These are phyloP conservation scores for Jackrogersella minutella DNA, from an alignment of 495 filamentous ascomycete species.

Conservation along the genomic window DNA sequence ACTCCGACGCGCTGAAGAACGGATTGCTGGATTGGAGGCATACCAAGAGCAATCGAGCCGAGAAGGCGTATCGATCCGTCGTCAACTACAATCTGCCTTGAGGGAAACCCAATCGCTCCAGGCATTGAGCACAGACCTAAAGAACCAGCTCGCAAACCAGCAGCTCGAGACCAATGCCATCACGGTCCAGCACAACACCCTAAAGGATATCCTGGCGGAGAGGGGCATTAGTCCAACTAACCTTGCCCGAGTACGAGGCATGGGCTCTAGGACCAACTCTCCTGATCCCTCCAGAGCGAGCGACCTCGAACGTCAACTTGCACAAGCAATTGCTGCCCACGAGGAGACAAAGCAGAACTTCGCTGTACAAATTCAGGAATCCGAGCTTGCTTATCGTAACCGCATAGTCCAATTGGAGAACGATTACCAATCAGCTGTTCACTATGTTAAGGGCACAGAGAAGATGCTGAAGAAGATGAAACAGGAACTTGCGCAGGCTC, in stretches of 20 bases:
- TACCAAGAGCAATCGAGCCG: conserved; percentile 97
- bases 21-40: conserved; percentile 93
- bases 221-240: conserved; percentile 77
- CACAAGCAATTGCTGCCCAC: conserved; percentile 77
- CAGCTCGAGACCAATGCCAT: conserved; percentile 90
- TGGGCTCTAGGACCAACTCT: conserved; percentile 72
- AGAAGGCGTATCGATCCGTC: conserved; percentile 85
- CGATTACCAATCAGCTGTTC: conserved; percentile 99
- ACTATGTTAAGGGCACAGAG: conserved; percentile 98
- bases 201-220: conserved; percentile 91
- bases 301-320: conserved; percentile 91
- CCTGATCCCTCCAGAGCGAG: conserved; percentile 83
- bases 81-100: conserved; percentile 84
- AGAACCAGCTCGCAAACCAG: conserved; percentile 78
- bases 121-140: conserved; percentile 78
- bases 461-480: conserved; percentile 99
- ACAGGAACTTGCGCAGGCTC: conserved; percentile 89
- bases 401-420: conserved; percentile 92
- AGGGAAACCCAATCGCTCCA: conserved; percentile 81
- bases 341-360: conserved; percentile 80
- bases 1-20: conserved; percentile 89
- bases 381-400: conserved; percentile 84
- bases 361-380: conserved; percentile 81
- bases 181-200: conserved; percentile 85
- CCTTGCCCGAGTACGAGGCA: conserved; percentile 54